These are phyloP conservation scores for Terana coerulea DNA, from an alignment of 768 basidiomycete species.

Conservation along the genomic window DNA sequence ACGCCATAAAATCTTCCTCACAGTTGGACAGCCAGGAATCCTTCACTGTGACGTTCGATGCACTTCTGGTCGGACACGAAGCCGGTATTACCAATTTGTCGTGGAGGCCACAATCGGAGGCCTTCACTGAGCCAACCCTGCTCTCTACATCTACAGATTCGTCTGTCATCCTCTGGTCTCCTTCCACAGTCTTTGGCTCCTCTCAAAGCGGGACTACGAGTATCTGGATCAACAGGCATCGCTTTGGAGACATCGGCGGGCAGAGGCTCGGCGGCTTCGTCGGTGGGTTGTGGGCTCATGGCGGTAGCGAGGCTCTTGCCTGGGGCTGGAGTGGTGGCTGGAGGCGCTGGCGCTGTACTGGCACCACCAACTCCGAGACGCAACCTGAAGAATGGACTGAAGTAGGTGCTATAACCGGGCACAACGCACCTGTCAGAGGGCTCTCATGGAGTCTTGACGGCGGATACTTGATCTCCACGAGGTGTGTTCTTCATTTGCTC, in stretches of 20 bases:
- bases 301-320: slow-evolving; percentile 64
- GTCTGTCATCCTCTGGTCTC: slow-evolving; percentile 93
- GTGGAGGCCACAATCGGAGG: slow-evolving; percentile 54
- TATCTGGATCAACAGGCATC: slow-evolving; percentile 86
- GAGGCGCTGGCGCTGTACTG: slow-evolving; percentile 71
- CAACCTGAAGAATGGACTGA: slow-evolving; percentile 64
- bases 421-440: slow-evolving; percentile 73
- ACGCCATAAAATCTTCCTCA: neutral
- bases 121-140: slow-evolving; percentile 39
- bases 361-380: slow-evolving; percentile 1
- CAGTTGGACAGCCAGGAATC: slow-evolving; percentile 35
- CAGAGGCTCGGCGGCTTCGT: slow-evolving; percentile 90
- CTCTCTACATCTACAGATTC: slow-evolving; percentile 96
- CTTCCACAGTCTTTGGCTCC: slow-evolving; percentile 46
- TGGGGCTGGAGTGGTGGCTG: slow-evolving; percentile 96
- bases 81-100: slow-evolving; percentile 84
- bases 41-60: slow-evolving; percentile 87
- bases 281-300: slow-evolving; percentile 76
- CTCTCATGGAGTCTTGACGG: slow-evolving; percentile 86
- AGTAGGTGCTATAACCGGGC: slow-evolving; percentile 78
- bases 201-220: slow-evolving; percentile 43
- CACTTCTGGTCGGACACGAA: slow-evolving; percentile 95
- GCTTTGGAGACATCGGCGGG: slow-evolving; percentile 95
- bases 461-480: slow-evolving; percentile 80
- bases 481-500: slow-evolving; percentile 45